Base-by-base conservation (phyloP, 306 rosid genomes). In the Sechiopsis laciniata region DNA sequence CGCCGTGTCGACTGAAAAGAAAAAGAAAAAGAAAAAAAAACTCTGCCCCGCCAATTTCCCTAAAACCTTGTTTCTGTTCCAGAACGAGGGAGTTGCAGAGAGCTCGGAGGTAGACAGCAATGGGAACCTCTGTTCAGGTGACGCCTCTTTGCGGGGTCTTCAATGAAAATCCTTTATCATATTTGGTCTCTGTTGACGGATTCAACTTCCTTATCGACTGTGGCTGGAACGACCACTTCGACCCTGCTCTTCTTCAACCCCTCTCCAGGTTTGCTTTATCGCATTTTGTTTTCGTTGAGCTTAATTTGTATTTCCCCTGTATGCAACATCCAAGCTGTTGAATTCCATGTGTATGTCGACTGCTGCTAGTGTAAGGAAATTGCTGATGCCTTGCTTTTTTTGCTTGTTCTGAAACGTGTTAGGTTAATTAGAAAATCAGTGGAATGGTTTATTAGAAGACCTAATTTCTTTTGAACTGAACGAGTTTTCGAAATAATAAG, bases 201-300 rank as follows among this genome's bases (percentile, higher is more conserved):
- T 94, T 89, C 96, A 90, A 89, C 81, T 80, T 91, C 83, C 96
- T 94, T 68, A 46, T 94, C 50, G 99, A 94, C 79, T 89, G 97
- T 82, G 99, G 99, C 68, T 91, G 99, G 99, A 89, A 83, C 75
- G 99, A 94, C 85, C 95, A 90, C 77, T 94, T 94, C 79, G 96
- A 90, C 77, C 83, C 95, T 50, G 75, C 96, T 24, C 89, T 90
- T 68, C 99, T 91, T 56, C 88, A 84, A 73, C 95, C 98, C 32
- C 94, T 94, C 62, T 80, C 97, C 87, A 94, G 86, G 98, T 92
- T 22, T 42, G 12, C 73, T 40, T 77, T 63, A 75, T 77, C 21
- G n/a, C 19, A 20, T 20, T 55, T 64, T 32, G 10, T 20, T 50
- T 52, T 42, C 5, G 40, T 73, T 71, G 15, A 57, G 76, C 76